Evolutionary conservation across 2,329 filamentous ascomycete species (phyloP).

Genomic region (Colletotrichum lindemuthianum): DNA sequence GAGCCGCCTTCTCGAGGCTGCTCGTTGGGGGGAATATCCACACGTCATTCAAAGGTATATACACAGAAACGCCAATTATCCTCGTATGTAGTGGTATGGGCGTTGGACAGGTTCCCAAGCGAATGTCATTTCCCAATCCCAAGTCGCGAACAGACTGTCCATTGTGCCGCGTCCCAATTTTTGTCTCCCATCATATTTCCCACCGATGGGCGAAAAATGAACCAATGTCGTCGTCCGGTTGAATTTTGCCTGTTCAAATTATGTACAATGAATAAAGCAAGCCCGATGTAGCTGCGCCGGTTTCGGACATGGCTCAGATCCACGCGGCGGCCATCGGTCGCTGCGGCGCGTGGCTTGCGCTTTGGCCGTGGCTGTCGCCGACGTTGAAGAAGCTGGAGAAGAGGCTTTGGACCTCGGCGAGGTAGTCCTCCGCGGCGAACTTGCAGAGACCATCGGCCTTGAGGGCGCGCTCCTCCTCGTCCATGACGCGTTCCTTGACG

Average conservation of each 20-base stretch:
- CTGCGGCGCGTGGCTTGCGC: constrained; percentile 37
- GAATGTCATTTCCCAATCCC: constrained; percentile 3
- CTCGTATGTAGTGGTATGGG: constrained; percentile 1
- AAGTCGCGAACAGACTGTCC: constrained; percentile 3
- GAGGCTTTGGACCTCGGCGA: constrained; percentile 79
- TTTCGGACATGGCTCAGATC: constrained; percentile 52
- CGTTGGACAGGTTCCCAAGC: not conserved
- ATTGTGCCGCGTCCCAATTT: constrained; percentile 6
- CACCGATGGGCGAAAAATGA: not conserved
- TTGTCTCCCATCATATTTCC: constrained; percentile 15
- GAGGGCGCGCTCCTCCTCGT: constrained; percentile 80
- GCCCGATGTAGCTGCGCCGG: not conserved
- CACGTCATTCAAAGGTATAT: constrained; percentile 35
- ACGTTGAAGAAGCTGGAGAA: constrained; percentile 69
- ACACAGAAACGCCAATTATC: constrained; percentile 33
- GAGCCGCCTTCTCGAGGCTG: constrained; percentile 5
- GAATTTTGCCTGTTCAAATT: constrained; percentile 23
- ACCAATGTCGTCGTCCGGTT: constrained; percentile 16
- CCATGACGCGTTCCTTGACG: constrained; percentile 67
- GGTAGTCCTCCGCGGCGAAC: constrained; percentile 84
- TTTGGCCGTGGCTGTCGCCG: constrained; percentile 38
- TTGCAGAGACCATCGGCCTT: constrained; percentile 75
- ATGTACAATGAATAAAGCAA: constrained; percentile 35
- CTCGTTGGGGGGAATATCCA: constrained; percentile 22
- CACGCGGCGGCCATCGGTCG: constrained; percentile 52